phyloP scores from a whole-genome alignment of 2,329 filamentous ascomycete species.

The Alternaria infectoria region DNA sequence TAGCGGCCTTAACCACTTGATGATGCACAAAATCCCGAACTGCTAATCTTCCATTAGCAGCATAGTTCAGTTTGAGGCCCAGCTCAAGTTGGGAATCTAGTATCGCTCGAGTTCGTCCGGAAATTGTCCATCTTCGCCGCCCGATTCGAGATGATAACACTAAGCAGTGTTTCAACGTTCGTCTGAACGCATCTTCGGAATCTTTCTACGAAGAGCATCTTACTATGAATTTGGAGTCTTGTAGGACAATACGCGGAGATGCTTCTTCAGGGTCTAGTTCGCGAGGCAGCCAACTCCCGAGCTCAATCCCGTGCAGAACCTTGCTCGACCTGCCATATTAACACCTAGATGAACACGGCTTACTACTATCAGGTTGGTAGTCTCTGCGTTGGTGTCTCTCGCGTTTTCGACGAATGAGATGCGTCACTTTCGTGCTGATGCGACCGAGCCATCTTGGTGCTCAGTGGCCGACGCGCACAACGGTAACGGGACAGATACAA shows the following conservation, averaged over 20 bases:
- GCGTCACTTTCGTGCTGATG: slow-evolving; percentile 35
- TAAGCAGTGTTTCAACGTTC: not conserved
- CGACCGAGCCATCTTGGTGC: slow-evolving; percentile 37
- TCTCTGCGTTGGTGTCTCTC: not conserved
- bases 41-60: not conserved
- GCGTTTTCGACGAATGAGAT: slow-evolving; percentile 14
- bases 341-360: not conserved
- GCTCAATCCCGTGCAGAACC: not conserved
- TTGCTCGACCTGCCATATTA: not conserved
- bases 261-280: not conserved
- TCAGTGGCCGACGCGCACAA: slow-evolving; percentile 36
- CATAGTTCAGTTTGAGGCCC: not conserved
- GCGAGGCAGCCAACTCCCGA: not conserved
- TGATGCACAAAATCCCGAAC: fast-evolving
- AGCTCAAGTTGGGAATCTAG: not conserved
- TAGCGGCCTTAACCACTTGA: not conserved
- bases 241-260: not conserved
- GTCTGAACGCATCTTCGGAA: not conserved
- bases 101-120: not conserved
- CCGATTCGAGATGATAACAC: not conserved
- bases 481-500: slow-evolving; percentile 21
- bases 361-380: not conserved
- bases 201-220: not conserved
- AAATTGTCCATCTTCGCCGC: not conserved
- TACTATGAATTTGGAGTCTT: not conserved